Conservation (phyloP, 805 yeast genomes). For the Schizosaccharomyces lindneri region DNA sequence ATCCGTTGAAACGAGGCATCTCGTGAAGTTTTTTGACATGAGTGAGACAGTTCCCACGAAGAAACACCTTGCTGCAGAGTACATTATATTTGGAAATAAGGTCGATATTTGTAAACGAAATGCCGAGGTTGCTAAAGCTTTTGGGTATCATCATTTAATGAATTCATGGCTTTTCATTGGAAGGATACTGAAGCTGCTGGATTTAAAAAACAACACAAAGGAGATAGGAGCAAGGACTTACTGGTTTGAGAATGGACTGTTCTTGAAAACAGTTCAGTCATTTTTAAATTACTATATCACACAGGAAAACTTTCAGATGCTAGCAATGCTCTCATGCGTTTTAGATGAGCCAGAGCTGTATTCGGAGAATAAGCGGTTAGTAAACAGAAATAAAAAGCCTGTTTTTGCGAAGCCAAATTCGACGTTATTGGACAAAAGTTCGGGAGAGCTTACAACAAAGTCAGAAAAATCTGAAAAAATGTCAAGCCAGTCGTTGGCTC, state of each 20-base stretch:
- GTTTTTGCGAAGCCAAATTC: too few species aligned
- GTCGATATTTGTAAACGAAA: conserved; percentile 29
- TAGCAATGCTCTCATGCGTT: conserved; percentile 67
- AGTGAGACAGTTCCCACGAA: conserved; percentile 45
- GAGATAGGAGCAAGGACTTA: not conserved
- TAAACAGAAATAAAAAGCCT: too few species aligned
- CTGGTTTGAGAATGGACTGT: conserved; percentile 71
- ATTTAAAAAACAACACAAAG: too few species aligned
- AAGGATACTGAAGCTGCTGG: conserved; percentile 6
- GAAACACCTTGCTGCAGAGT: conserved; percentile 25
- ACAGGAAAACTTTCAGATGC: conserved; percentile 55
- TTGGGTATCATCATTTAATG: conserved; percentile 37
- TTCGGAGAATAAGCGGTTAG: not conserved
- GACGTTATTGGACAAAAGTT: too few species aligned
- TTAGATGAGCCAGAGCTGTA: conserved; percentile 19
- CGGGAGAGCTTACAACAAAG: not conserved
- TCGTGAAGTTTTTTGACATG: conserved; percentile 39
- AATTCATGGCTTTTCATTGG: conserved; percentile 40
- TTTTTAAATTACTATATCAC: conserved; percentile 39
- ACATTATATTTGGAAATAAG: conserved; percentile 28
- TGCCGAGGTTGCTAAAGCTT: conserved; percentile 38
- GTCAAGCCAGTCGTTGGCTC: not conserved
- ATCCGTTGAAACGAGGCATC: conserved; percentile 15
- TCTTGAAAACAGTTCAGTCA: conserved; percentile 41
- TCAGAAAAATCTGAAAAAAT: not conserved